Evolutionary conservation across 345 rosid species (phyloP), one percentile per base, ranked within the genome.

Genomic region (Salix viminalis): DNA sequence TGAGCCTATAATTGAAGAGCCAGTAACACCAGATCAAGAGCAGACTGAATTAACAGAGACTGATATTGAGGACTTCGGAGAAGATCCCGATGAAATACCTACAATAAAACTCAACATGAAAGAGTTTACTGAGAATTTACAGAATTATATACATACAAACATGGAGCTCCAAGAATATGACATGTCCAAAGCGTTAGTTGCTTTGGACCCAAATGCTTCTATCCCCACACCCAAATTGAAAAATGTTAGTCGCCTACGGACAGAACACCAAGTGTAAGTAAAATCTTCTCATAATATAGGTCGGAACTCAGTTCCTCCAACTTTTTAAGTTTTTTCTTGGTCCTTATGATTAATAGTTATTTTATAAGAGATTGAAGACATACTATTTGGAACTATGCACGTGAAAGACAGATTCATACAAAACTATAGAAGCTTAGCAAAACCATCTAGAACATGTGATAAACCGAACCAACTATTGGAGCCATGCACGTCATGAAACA

Each of bases 201-300:
- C 96, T 90, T 84, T 95, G 86, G 76, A 82, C 86, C 81, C 91
- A 34, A 75, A 87, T 65, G 87, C 97, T 73, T 87, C 87, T 46
- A 85, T 93, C 69, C 98, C 97, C 60, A 77, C 88, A 42, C 89
- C 90, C 34, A 91, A 89, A 84, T 83, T 95, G 76, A 95, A 95
- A 87, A 90, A 89, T 77, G 84, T 91, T 60, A 89, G 92, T 79
- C 88, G 92, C 69, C 87, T 95, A 77, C 87, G 97, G 67, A 95
- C 99, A 75, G 99, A 95, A 86, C 98, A 95, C 76, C 92, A 85
- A 83, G 99, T 93, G 99, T 95, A 89, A 95, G 99, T 78, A 44
- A 84, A 58, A 42, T 75, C 75, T 77, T 71, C 66, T 68, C 32
- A 13, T 52, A 67, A 61, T 81, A 56, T 54, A 14, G 48, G 26